Evolutionary conservation across 2,329 filamentous ascomycete genomes (phyloP).

Genomic region (Huntiella abstrusa): DNA sequence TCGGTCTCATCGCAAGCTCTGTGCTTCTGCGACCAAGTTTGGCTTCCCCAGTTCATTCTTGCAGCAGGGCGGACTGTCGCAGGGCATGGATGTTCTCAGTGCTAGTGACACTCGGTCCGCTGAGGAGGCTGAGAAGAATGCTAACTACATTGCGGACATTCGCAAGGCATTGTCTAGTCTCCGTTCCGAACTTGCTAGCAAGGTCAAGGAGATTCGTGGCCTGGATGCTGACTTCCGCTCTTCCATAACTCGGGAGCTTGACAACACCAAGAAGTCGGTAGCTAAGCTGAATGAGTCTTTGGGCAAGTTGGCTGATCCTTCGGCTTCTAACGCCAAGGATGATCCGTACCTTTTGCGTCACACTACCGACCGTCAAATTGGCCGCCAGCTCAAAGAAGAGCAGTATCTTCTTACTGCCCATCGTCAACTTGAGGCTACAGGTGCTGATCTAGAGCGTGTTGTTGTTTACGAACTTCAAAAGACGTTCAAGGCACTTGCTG

Average conservation of each 20-base stretch:
- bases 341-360: constrained; percentile 81
- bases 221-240: constrained; percentile 94
- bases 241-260: constrained; percentile 86
- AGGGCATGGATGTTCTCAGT: constrained; percentile 64
- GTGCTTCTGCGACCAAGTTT: constrained; percentile 69
- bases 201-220: constrained; percentile 96
- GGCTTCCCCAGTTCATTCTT: constrained; percentile 58
- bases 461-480: constrained; percentile 97
- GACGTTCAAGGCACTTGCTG: constrained; percentile 84
- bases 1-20: constrained; percentile 66
- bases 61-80: constrained; percentile 63
- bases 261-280: constrained; percentile 61
- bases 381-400: constrained; percentile 87
- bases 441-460: constrained; percentile 86
- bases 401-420: constrained; percentile 96
- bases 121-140: constrained; percentile 68
- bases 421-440: constrained; percentile 82
- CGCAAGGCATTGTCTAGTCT: constrained; percentile 72
- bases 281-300: constrained; percentile 65
- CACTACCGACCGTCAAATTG: constrained; percentile 73
- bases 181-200: constrained; percentile 74
- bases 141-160: constrained; percentile 80
- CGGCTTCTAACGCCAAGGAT: constrained; percentile 54
- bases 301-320: constrained; percentile 59
- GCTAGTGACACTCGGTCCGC: constrained; percentile 69